Evolutionary conservation across 164 flowering plant genomes (phyloP).

Genomic region (Stephania cephalantha): DNA sequence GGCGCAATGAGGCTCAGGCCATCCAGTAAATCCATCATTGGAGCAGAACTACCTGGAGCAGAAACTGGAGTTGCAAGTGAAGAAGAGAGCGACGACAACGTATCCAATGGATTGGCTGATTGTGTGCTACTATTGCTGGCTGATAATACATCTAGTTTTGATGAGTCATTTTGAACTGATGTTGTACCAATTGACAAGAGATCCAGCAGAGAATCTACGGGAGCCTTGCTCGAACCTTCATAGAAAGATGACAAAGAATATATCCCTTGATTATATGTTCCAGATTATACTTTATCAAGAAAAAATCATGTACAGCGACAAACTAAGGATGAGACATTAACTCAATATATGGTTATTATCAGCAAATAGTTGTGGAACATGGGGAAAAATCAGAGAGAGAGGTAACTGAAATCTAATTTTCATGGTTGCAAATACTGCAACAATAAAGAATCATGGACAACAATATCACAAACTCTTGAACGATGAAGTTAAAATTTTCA

Average conservation of each 20-base stretch:
- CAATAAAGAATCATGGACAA: not conserved
- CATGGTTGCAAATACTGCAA: not conserved
- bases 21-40: conserved; percentile 80
- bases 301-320: not conserved
- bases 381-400: not conserved
- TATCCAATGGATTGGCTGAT: conserved; percentile 38
- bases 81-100: conserved; percentile 36
- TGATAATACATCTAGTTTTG: conserved; percentile 41
- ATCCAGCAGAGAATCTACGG: conserved; percentile 78
- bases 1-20: conserved; percentile 46
- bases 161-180: conserved; percentile 36
- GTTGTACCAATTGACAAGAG: conserved; percentile 77
- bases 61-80: conserved; percentile 35
- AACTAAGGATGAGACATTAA: not conserved
- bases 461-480: not conserved
- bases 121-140: conserved; percentile 33
- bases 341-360: not conserved
- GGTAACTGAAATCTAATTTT: not conserved
- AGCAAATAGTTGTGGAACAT: not conserved
- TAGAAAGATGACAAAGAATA: conserved; percentile 7
- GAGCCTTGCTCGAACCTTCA: conserved; percentile 47
- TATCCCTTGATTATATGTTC: conserved; percentile 6
- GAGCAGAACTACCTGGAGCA: conserved; percentile 42
- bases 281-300: not conserved
- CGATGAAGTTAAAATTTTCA: not conserved